Conservation (phyloP, 495 filamentous ascomycete genomes). For the Stereocaulon alpinum region DNA sequence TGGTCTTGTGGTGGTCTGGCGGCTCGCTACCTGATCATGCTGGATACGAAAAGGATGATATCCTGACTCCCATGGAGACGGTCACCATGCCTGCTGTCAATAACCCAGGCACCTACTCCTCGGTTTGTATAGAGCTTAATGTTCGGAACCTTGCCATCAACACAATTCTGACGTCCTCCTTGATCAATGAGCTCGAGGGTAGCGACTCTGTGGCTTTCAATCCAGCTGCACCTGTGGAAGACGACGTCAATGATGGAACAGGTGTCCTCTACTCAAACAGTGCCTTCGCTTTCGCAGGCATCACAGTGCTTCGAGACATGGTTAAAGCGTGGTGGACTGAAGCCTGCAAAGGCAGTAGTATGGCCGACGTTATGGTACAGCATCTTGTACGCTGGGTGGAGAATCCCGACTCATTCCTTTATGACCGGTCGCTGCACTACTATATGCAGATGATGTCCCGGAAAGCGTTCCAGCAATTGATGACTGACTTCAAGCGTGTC, state of each 20-base stretch:
- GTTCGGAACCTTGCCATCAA: slow-evolving; percentile 95
- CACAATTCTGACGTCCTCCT: slow-evolving; percentile 88
- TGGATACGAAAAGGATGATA: slow-evolving; percentile 89
- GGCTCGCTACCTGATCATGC: slow-evolving; percentile 85
- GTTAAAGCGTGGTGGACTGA: slow-evolving; percentile 97
- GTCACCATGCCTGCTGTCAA: slow-evolving; percentile 93
- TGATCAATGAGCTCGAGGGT: slow-evolving; percentile 96
- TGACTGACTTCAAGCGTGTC: slow-evolving; percentile 93
- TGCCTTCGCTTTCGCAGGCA: slow-evolving; percentile 83
- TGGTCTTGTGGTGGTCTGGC: slow-evolving; percentile 96
- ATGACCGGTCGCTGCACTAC: slow-evolving; percentile 90
- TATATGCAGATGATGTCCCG: slow-evolving; percentile 97
- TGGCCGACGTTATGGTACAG: slow-evolving; percentile 97
- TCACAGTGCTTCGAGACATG: slow-evolving; percentile 89
- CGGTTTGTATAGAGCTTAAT: slow-evolving; percentile 92
- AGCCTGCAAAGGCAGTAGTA: slow-evolving; percentile 77
- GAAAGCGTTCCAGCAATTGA: slow-evolving; percentile 91
- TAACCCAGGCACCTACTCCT: slow-evolving; percentile 82
- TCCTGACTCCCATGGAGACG: slow-evolving; percentile 71
- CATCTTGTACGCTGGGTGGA: slow-evolving; percentile 97
- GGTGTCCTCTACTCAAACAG: slow-evolving; percentile 79
- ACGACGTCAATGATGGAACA: slow-evolving; percentile 43
- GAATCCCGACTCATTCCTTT: slow-evolving; percentile 81
- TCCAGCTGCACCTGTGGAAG: slow-evolving; percentile 56
- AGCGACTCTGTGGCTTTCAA: slow-evolving; percentile 71